Base-by-base conservation (phyloP, 176 grass and related monocot genomes). In the Zoysia japonica region DNA sequence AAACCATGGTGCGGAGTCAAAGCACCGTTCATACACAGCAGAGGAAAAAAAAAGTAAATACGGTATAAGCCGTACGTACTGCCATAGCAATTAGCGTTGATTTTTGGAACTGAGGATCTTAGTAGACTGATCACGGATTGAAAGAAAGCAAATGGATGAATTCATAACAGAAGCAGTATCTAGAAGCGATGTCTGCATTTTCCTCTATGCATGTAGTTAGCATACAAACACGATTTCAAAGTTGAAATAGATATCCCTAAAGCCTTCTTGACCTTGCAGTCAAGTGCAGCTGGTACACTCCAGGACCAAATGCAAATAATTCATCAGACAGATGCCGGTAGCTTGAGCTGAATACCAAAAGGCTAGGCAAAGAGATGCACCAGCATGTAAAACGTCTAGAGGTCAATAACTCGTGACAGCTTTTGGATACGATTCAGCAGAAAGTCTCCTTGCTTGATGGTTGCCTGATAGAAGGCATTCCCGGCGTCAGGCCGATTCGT, bases 391-490 rank as follows among this genome's bases (percentile, higher is more conserved):
- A 64, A 4, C 11, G 56, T 86, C 9, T 98, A 98, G 68, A 98
- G 53, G 75, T 98, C 96, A 82, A 98, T 98, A 7, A 98, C 92
- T 4, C 92, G 84, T 14, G 96, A 98, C 5, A 98, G 83, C 90
- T 94, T 98, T 81, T 98, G 96, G 53, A 98, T 98, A 44, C 96
- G 85, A 64, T 98, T 98, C 66, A 98, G 88, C 71, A 98, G 82
- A 82, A 93, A 98, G 19, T 98, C 92, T 55, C 96, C 96, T 98
- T 98, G 92, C 75, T 98, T 98, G 78, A 98, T 95, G 64, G 90
- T 98, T 0, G 84, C 85, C 83, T 98, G 90, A 75, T 98, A 98
- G 65, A 94, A 91, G 61, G 96, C 96, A 87, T 98, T 94, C 84
- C 88, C 95, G 5, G 87, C 90, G 65, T 98, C 96, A 72, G 96